Percentiles rank a stretch among this genome's conserved stretches.
Conservation (phyloP, 768 basidiomycete species). For the Lentinula raphanica region DNA sequence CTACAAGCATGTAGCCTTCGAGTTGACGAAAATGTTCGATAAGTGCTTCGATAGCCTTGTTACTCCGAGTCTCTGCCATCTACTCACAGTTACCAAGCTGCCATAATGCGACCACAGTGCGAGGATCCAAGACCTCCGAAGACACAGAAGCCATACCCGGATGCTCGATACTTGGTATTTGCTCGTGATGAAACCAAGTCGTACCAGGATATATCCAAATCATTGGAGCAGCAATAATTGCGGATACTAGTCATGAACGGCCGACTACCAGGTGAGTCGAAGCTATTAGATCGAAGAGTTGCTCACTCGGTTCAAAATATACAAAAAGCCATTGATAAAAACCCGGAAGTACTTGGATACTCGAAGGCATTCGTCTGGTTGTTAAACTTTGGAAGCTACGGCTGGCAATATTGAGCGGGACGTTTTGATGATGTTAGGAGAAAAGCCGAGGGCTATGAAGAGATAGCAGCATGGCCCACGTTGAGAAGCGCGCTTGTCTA, state of each 20-base stretch:
- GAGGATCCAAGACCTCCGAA: slow-evolving; percentile 31
- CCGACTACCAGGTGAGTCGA: background rate
- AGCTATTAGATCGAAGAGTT: background rate
- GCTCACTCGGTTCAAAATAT: slow-evolving; percentile 50
- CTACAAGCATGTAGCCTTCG: slow-evolving; percentile 57
- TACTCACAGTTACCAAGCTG: slow-evolving; percentile 56
- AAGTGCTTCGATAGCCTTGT: no score
- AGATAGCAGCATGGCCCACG: no score
- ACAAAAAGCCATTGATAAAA: slow-evolving; percentile 53
- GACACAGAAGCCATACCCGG: slow-evolving; percentile 13
- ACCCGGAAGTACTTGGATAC: slow-evolving; percentile 50
- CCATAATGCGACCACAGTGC: slow-evolving; percentile 51
- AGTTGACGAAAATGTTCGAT: no score
- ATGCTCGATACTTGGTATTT: slow-evolving; percentile 49
- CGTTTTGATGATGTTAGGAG: no score
- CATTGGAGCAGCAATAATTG: slow-evolving; percentile 42
- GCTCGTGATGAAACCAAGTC: slow-evolving; percentile 54
- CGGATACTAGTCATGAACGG: slow-evolving; percentile 45
- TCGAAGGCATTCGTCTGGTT: background rate
- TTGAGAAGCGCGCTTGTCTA: no score
- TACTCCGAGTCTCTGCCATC: no score
- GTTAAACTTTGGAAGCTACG: no score
- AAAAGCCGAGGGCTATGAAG: no score
- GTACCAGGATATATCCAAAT: slow-evolving; percentile 49
- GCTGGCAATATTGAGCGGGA: no score